Evolutionary conservation across 2,329 filamentous ascomycete genomes (phyloP), one percentile per base, ranked within the genome.

Genomic region (Karstenula rhodostoma): DNA sequence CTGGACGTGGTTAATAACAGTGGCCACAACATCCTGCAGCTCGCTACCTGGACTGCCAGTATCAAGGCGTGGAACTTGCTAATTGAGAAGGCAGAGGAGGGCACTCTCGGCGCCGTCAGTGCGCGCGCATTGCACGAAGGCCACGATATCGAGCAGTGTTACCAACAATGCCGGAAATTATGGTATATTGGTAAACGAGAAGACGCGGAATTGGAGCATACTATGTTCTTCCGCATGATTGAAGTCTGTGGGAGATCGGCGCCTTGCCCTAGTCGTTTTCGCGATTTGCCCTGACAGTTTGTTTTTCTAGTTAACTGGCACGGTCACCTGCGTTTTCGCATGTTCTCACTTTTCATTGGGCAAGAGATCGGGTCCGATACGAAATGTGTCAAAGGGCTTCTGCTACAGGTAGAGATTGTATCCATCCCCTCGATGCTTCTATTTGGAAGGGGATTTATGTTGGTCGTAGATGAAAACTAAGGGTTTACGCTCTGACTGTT

Each of bases 91-190:
- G 44, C 35, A 8, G n/a, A 50, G 17, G 19, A n/a, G 2, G 32
- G 35, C 4, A 43, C 3, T 2, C 46, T 57, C 19, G 55, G 55
- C 7, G 2, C 2, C 23, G 22, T 57, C 22, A 32, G 50, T 43
- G 33, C 32, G 17, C 12, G 17, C 9, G 46, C 35, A 22, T 17
- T 50, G 7, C 55, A 57, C n/a, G n/a, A 43, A 19, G 55, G 35
- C 33, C 55, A 57, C 32, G 35, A 32, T 42, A 49, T 57, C 15
- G 17, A 50, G 22, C 35, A 50, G 5, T 57, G 55, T 43, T 57
- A 42, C 25, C 19, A 32, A 32, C 4, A 22, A 3, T 57, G 55
- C 42, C 55, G 55, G 12, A 50, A 42, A 5, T 33, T 27, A 3
- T 57, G 55, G 55, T 50, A n/a, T 27, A 9, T 42, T 15, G 55